Evolutionary conservation across 257 asterid genomes (phyloP).

Genomic region (Solanum neorickii): DNA sequence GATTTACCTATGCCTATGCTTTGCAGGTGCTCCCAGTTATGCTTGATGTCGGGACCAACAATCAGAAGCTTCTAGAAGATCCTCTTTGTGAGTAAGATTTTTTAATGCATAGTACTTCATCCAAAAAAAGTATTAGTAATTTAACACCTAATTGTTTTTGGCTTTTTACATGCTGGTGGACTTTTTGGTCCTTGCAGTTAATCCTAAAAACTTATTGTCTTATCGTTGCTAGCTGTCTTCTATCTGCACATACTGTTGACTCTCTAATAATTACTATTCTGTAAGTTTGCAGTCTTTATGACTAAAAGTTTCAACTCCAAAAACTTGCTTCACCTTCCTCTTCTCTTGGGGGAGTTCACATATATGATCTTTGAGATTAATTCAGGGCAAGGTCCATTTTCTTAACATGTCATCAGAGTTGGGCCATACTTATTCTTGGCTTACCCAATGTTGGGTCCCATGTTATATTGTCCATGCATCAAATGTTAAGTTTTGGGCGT

Average conservation of each 20-base stretch:
- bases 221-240: neutral
- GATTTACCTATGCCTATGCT: conserved; percentile 4
- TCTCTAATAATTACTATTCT: neutral
- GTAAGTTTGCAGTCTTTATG: neutral
- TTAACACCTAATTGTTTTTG: neutral
- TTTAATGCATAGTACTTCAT: neutral
- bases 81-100: conserved; percentile 76
- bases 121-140: neutral
- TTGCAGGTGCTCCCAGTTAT: conserved; percentile 87
- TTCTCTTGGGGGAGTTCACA: neutral
- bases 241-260: neutral
- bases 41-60: conserved; percentile 99
- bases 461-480: neutral
- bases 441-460: neutral
- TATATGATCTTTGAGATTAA: neutral
- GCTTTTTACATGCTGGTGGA: neutral
- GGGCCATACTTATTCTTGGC: neutral
- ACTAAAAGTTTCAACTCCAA: neutral
- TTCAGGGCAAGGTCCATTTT: neutral
- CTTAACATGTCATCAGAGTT: neutral
- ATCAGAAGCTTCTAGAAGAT: conserved; percentile 81
- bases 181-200: neutral
- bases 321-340: neutral
- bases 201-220: neutral
- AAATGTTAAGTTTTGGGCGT: neutral